A percentile compares a stretch with the other conserved stretches of the same genome.
Evolutionary conservation across 352 stramenopile species (phyloP).

Genomic region (Pythium sp.): DNA sequence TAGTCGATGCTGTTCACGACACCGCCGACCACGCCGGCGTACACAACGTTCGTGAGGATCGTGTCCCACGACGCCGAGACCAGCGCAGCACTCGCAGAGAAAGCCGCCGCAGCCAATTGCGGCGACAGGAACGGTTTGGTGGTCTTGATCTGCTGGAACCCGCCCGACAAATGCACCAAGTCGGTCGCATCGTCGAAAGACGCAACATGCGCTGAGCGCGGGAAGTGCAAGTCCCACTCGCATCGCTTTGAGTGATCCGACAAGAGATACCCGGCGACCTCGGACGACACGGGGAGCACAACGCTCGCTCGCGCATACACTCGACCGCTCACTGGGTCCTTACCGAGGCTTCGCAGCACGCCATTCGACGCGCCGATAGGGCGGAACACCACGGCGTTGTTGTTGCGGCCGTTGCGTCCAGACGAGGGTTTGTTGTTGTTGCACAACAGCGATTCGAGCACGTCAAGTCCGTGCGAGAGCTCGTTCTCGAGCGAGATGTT

Average conservation of each 20-base stretch:
- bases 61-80: slow-evolving; percentile 44
- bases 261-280: slow-evolving; percentile 62
- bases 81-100: slow-evolving; percentile 40
- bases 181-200: slow-evolving; percentile 76
- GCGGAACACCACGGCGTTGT: slow-evolving; percentile 54
- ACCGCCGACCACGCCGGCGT: slow-evolving; percentile 44
- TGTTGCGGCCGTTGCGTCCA: not conserved
- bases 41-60: slow-evolving; percentile 44
- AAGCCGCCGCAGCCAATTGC: slow-evolving; percentile 41
- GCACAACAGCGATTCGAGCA: slow-evolving; percentile 59
- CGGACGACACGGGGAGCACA: slow-evolving; percentile 61
- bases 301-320: slow-evolving; percentile 60
- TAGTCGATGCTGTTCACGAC: slow-evolving; percentile 54
- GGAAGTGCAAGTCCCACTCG: slow-evolving; percentile 83
- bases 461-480: slow-evolving; percentile 56
- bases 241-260: slow-evolving; percentile 61
- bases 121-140: slow-evolving; percentile 54
- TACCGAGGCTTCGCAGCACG: slow-evolving; percentile 61
- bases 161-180: slow-evolving; percentile 63
- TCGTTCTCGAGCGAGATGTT: slow-evolving; percentile 80
- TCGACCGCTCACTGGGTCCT: slow-evolving; percentile 30
- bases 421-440: slow-evolving; percentile 13
- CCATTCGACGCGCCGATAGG: slow-evolving; percentile 49
- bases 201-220: slow-evolving; percentile 52
- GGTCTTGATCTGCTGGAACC: slow-evolving; percentile 36